phyloP scores from a whole-genome alignment of 2,329 filamentous ascomycete species.

The Gyromitra esculenta region DNA sequence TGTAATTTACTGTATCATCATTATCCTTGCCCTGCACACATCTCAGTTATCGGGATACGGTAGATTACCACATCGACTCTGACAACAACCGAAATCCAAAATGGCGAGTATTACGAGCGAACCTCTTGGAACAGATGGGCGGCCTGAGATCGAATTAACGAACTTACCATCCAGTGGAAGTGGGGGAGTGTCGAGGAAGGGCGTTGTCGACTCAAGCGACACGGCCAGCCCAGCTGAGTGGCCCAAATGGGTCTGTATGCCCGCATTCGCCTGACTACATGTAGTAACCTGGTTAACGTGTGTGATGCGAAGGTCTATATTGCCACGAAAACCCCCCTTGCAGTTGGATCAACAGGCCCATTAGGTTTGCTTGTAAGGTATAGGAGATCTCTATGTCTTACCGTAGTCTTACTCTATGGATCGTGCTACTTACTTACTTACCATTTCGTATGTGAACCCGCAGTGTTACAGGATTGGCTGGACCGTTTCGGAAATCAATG shows the following conservation, averaged over 20 bases:
- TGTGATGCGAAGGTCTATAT: constrained; percentile 23
- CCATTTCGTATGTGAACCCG: neutral
- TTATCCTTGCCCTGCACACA: constrained; percentile 5
- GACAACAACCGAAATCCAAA: neutral
- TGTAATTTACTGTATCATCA: neutral
- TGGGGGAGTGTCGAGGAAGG: neutral
- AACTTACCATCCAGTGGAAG: neutral
- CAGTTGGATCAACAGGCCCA: constrained; percentile 31
- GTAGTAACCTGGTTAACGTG: neutral
- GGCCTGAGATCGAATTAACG: constrained; percentile 16
- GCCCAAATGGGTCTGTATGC: constrained; percentile 28
- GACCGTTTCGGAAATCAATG: constrained; percentile 21
- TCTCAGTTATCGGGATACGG: constrained; percentile 1
- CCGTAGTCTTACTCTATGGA: neutral
- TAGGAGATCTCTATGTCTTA: neutral
- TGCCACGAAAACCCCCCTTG: constrained; percentile 30
- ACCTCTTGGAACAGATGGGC: neutral
- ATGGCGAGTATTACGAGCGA: neutral
- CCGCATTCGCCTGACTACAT: neutral
- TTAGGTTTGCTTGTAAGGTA: constrained; percentile 33
- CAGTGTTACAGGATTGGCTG: constrained; percentile 37
- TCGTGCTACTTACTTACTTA: constrained; percentile 15
- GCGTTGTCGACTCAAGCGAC: neutral
- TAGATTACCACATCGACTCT: neutral
- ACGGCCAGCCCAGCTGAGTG: constrained; percentile 2